Conservation (phyloP, 163 green algal genomes). For the Scenedesmus sp. region DNA sequence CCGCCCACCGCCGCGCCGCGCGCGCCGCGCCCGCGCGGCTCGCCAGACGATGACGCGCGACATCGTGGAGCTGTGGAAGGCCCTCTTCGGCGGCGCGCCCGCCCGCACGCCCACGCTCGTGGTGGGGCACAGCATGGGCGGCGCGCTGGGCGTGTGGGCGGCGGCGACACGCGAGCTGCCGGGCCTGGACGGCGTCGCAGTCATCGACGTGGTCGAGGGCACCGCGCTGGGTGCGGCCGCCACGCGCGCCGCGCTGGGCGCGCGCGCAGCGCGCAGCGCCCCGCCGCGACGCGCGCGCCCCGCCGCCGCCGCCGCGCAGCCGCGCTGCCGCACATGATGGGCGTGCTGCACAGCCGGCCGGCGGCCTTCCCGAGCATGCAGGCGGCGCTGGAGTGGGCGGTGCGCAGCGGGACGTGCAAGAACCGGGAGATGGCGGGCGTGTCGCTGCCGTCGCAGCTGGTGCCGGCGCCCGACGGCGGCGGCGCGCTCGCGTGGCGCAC, state of each 20-base stretch:
- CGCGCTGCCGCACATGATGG: constrained; percentile 81
- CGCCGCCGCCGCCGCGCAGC: constrained; percentile 22
- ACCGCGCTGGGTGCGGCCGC: constrained; percentile 74
- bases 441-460: constrained; percentile 81
- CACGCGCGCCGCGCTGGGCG: too few species aligned
- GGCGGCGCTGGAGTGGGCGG: constrained; percentile 77
- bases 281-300: too few species aligned
- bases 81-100: constrained; percentile 51
- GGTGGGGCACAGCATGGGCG: constrained; percentile 93
- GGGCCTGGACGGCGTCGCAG: constrained; percentile 79
- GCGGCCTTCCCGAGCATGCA: constrained; percentile 64
- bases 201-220: constrained; percentile 96
- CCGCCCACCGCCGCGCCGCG: too few species aligned
- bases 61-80: constrained; percentile 66
- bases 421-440: constrained; percentile 75
- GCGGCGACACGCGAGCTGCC: constrained; percentile 64
- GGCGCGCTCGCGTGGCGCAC: constrained; percentile 77
- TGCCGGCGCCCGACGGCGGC: not conserved
- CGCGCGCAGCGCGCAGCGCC: too few species aligned
- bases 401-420: constrained; percentile 68
- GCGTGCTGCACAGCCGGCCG: constrained; percentile 71
- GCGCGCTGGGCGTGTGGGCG: constrained; percentile 80
- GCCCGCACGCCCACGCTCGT: constrained; percentile 69
- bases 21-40: not conserved
- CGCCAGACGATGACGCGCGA: constrained; percentile 60